phyloP scores from a whole-genome alignment of 176 grass and related monocot genomes.

The Oryza brachyantha region DNA sequence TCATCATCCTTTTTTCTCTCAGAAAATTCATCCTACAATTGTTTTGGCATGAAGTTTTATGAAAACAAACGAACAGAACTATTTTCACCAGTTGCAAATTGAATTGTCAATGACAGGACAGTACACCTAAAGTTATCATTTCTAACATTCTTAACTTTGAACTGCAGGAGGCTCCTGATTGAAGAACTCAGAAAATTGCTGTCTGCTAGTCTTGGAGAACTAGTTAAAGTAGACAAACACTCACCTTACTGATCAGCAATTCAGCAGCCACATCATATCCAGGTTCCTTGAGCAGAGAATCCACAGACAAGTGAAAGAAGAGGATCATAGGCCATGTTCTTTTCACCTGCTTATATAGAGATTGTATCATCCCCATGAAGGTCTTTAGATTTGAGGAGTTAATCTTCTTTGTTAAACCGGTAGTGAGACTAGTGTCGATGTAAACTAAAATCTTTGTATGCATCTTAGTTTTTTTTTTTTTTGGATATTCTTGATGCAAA shows the following conservation, averaged over 20 bases:
- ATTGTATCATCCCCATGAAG: no score
- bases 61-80: background rate
- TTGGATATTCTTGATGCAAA: background rate
- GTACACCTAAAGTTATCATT: background rate
- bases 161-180: background rate
- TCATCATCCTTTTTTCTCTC: background rate
- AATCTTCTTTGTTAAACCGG: background rate
- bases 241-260: conserved; percentile 17
- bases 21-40: background rate
- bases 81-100: background rate
- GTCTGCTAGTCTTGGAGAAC: background rate
- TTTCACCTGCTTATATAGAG: background rate
- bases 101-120: background rate
- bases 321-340: background rate
- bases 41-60: background rate
- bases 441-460: background rate
- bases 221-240: background rate
- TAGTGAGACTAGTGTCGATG: conserved; percentile 1
- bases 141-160: background rate
- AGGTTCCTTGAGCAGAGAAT: background rate
- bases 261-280: background rate
- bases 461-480: background rate
- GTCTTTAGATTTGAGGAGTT: background rate
- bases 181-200: background rate
- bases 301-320: background rate